Evolutionary conservation across 306 rosid species (phyloP), one percentile per base, ranked within the genome.

Genomic region (Trifolium pratense): DNA sequence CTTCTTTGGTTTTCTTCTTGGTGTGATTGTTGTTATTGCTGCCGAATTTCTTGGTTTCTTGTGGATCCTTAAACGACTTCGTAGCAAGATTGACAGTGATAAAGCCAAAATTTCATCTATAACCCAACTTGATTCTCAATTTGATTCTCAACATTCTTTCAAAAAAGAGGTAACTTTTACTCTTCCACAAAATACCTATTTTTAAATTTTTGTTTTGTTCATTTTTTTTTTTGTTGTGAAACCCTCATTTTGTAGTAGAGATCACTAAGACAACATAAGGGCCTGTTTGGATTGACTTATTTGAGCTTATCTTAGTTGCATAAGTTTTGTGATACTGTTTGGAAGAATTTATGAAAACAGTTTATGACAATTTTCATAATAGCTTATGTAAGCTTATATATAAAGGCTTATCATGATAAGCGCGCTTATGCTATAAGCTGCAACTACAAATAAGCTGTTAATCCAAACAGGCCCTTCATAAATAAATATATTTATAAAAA

Each of bases 1-100:
- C 70, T 26, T 88, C 12, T 6, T 89, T 16, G 98, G 97, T 20
- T 89, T 94, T 73, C 29, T 76, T 46, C 80, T 88, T 68, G 99
- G 99, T 71, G 92, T 76, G 17, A 70, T 77, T 75, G 84, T 73
- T 25, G 80, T 91, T 76, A 32, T 88, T 46, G 95, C 82, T 14
- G 80, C 78, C 7, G 86, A 91, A 86, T 92, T 87, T 21, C 11
- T 84, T 17, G 86, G 82, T 7, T 17, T 83, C 13, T 76, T 64
- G 10, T 40, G 86, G 69, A 21, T 91, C 75, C 11, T 94, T 17
- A 81, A 82, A 32, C 81, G 92, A 78, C 80, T 94, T 81, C 79
- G 63, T 55, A 45, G 37, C 45, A 88, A 68, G 81, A 56, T 61
- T 70, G 42, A 71, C 4, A 78, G 4, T 29, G 86, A 80, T 31